Conservation (phyloP, 2,329 filamentous ascomycete species). For the Penicillium palitans region DNA sequence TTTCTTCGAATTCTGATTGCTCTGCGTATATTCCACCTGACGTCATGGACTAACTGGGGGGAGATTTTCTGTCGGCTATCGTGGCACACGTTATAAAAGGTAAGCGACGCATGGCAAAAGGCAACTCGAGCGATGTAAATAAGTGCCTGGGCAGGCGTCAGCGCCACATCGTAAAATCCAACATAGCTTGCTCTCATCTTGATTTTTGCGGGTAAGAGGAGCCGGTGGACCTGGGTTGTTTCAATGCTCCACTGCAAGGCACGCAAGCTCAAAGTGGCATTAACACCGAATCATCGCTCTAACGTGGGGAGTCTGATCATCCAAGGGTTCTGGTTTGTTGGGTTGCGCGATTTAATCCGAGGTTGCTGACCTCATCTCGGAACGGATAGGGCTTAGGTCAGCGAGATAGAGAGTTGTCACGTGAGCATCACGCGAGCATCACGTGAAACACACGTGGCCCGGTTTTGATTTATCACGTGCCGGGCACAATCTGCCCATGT, state of each 20-base stretch:
- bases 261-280: background rate
- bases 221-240: background rate
- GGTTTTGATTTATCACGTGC: background rate
- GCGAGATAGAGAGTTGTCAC: background rate
- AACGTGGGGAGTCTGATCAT: conserved; percentile 1
- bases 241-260: conserved; percentile 12
- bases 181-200: background rate
- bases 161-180: conserved; percentile 9
- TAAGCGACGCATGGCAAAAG: background rate
- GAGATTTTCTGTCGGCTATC: conserved; percentile 14
- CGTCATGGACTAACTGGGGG: conserved; percentile 19
- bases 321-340: background rate
- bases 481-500: background rate
- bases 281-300: conserved; percentile 3
- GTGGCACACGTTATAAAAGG: conserved; percentile 9
- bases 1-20: conserved; percentile 13
- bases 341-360: conserved; percentile 14
- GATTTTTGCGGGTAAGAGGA: background rate
- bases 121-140: background rate
- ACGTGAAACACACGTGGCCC: too few species aligned
- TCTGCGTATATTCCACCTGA: conserved; percentile 16
- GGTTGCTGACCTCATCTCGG: conserved; percentile 2
- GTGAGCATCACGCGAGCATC: conserved; percentile 11
- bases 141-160: conserved; percentile 13
- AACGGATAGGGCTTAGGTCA: background rate